Evolutionary conservation across 2,329 filamentous ascomycete species (phyloP).

Genomic region (Dendryphion nanum): DNA sequence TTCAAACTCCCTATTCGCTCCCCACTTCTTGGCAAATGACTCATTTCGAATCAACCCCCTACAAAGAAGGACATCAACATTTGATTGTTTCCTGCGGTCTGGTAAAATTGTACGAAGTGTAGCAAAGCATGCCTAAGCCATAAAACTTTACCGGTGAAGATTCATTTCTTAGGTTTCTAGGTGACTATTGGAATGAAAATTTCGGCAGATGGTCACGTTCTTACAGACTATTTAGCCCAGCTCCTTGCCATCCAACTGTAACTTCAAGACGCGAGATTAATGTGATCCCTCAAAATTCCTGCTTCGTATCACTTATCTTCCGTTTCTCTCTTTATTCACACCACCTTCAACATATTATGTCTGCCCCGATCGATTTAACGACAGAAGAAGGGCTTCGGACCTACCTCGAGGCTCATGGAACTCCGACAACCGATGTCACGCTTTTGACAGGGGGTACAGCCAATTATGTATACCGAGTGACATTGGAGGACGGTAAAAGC

Average conservation of each 20-base stretch:
- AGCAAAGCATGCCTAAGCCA: too few relatives aligned
- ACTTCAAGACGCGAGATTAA: too few relatives aligned
- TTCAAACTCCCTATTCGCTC: not conserved
- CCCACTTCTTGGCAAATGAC: conserved; percentile 20
- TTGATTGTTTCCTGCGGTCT: too few relatives aligned
- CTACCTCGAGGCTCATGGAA: conserved; percentile 15
- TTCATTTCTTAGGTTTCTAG: too few relatives aligned
- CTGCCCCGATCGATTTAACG: conserved; percentile 13
- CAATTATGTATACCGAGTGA: conserved; percentile 37
- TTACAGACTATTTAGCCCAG: too few relatives aligned
- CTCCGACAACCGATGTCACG: conserved; percentile 6
- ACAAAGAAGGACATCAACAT: too few relatives aligned
- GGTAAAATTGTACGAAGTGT: too few relatives aligned
- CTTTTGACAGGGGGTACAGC: conserved; percentile 33
- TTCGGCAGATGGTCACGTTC: too few relatives aligned
- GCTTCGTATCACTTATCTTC: not conserved
- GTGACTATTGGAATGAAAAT: too few relatives aligned
- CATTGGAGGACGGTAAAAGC: conserved; percentile 8
- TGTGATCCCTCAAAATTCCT: too few relatives aligned
- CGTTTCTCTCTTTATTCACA: not conserved
- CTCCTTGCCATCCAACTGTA: too few relatives aligned
- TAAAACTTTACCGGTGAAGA: too few relatives aligned
- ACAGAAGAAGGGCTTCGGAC: conserved; percentile 16
- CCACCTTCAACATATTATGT: conserved; percentile 7
- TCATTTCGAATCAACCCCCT: conserved; percentile 24